These are phyloP conservation scores for Nakaseomyces nivariensis DNA, from an alignment of 1,139 yeast species.

Conservation along the genomic window DNA sequence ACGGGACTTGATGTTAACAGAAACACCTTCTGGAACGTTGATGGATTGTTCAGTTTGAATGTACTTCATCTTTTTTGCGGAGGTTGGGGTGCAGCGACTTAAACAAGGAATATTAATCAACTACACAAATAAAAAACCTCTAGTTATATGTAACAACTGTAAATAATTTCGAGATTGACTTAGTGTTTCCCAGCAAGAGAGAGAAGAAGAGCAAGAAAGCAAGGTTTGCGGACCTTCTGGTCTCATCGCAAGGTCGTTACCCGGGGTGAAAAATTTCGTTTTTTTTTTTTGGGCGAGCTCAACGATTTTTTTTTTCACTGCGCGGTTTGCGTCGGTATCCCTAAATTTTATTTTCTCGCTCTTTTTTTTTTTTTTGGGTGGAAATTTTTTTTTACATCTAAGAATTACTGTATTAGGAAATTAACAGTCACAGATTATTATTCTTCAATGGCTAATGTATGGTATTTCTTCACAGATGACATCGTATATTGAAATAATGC, in stretches of 20 bases:
- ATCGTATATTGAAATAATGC: too few relatives aligned
- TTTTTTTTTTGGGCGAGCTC: neutral
- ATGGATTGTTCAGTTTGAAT: constrained; percentile 88
- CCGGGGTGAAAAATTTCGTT: neutral
- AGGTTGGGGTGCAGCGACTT: neutral
- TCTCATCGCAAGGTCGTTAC: neutral
- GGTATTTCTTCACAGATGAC: too few relatives aligned
- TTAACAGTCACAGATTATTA: neutral
- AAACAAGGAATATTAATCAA: neutral
- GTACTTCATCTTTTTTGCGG: constrained; percentile 57
- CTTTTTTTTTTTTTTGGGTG: neutral
- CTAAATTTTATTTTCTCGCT: neutral
- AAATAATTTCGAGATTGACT: neutral
- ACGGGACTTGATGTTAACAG: constrained; percentile 89
- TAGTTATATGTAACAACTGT: neutral
- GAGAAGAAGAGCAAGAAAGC: too few relatives aligned
- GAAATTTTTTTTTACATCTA: too few relatives aligned
- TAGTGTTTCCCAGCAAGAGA: too few relatives aligned
- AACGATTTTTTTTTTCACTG: neutral
- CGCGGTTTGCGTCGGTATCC: too few relatives aligned
- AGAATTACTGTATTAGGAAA: neutral
- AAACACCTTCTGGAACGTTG: constrained; percentile 90
- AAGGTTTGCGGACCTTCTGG: too few relatives aligned
- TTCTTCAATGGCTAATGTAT: too few relatives aligned
- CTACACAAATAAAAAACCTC: neutral